Conservation (phyloP, 257 asterid species). For the Gentiana dahurica region DNA sequence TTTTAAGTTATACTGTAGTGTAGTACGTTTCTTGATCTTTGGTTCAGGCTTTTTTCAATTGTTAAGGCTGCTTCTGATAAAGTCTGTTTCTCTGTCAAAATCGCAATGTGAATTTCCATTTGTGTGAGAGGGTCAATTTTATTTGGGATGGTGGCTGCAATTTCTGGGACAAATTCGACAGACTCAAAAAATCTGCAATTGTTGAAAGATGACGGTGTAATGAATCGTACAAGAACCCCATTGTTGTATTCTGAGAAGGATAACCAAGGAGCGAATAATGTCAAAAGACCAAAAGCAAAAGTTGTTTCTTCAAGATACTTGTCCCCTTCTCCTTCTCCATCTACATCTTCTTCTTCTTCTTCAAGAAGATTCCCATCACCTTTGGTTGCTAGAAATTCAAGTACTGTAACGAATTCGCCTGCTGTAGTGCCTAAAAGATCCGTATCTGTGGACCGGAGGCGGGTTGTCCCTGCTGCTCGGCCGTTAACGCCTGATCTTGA, state of each 20-base stretch:
- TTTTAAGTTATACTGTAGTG: slow-evolving; percentile 33
- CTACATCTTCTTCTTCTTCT: slow-evolving; percentile 60
- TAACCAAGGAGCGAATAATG: slow-evolving; percentile 41
- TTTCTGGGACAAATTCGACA: slow-evolving; percentile 71
- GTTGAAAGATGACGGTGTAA: slow-evolving; percentile 28
- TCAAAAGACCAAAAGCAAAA: slow-evolving; percentile 65
- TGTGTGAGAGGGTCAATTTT: slow-evolving; percentile 13
- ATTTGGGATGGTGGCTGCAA: slow-evolving; percentile 74
- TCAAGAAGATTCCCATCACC: slow-evolving; percentile 79
- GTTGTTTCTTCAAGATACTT: slow-evolving; percentile 71
- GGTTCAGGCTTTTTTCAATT: slow-evolving; percentile 1
- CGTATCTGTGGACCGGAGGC: slow-evolving; percentile 71
- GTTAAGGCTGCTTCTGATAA: slow-evolving; percentile 29
- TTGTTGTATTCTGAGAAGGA: slow-evolving; percentile 81
- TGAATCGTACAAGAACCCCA: slow-evolving; percentile 45
- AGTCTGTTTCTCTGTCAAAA: slow-evolving; percentile 17
- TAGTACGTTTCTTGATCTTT: slow-evolving; percentile 14
- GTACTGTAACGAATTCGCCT: slow-evolving; percentile 32
- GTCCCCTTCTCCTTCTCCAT: slow-evolving; percentile 82
- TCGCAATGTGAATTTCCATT: slow-evolving; percentile 40
- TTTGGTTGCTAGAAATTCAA: slow-evolving; percentile 46
- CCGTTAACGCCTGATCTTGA: slow-evolving; percentile 57
- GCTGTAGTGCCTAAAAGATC: slow-evolving; percentile 63
- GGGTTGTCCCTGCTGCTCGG: slow-evolving; percentile 36
- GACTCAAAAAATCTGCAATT: slow-evolving; percentile 34